Conservation (phyloP, 768 basidiomycete genomes). For the Mrakia gelida region DNA sequence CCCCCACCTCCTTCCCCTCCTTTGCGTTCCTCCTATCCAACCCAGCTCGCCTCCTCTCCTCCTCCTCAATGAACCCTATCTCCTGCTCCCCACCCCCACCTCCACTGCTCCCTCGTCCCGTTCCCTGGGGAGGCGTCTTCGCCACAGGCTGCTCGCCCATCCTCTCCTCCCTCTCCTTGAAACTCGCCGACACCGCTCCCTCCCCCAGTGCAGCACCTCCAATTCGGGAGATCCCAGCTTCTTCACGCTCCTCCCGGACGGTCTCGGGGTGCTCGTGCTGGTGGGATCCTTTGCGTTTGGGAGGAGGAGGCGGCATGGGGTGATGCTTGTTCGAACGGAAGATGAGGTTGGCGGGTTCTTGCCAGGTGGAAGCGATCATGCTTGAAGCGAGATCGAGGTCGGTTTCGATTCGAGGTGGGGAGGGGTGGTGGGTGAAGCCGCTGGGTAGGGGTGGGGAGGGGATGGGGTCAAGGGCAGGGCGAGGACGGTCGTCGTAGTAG, state of each 20-base stretch:
- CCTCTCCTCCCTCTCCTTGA: slow-evolving; percentile 30
- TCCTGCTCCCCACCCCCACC: slow-evolving; percentile 3
- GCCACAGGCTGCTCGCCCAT: slow-evolving; percentile 15
- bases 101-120: slow-evolving; percentile 30
- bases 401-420: not conserved
- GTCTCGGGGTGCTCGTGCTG: not conserved
- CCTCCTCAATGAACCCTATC: slow-evolving; percentile 19
- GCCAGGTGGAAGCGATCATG: slow-evolving; percentile 23
- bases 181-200: slow-evolving; percentile 31
- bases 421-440: not conserved
- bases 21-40: too few relatives aligned
- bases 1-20: not conserved
- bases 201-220: slow-evolving; percentile 20
- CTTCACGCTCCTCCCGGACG: not conserved
- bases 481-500: slow-evolving; percentile 20
- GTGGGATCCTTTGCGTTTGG: not conserved
- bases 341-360: slow-evolving; percentile 19
- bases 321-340: not conserved
- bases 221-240: not conserved
- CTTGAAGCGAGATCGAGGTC: slow-evolving; percentile 33
- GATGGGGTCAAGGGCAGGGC: not conserved
- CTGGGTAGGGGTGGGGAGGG: slow-evolving; percentile 13
- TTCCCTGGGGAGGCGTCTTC: slow-evolving; percentile 1
- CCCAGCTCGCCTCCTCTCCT: slow-evolving; percentile 25
- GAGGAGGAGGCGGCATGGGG: slow-evolving; percentile 8